phyloP scores from a whole-genome alignment of 805 yeast species.

The Candida ovalis region DNA sequence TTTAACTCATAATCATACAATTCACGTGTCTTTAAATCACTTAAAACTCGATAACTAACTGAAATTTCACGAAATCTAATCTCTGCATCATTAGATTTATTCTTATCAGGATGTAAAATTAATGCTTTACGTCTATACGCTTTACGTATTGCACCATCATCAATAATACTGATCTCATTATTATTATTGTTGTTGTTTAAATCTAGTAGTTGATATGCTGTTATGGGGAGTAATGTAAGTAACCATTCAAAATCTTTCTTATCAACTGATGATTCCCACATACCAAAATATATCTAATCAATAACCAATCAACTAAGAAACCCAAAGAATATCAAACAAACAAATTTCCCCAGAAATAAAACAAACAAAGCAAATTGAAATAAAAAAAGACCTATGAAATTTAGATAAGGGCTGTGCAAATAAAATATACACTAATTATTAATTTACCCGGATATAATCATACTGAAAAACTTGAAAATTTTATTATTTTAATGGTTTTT shows the following conservation, averaged over 20 bases:
- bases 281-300: background rate
- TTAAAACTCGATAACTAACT: conserved; percentile 25
- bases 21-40: conserved; percentile 12
- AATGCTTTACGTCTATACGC: conserved; percentile 32
- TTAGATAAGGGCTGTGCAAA: no score
- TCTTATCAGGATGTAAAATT: conserved; percentile 34
- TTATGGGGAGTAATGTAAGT: conserved; percentile 6
- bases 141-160: conserved; percentile 17
- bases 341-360: no score
- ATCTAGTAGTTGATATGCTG: conserved; percentile 16
- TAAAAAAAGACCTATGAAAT: no score
- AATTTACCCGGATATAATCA: no score
- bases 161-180: background rate
- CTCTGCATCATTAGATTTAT: conserved; percentile 25
- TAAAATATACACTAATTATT: no score
- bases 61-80: conserved; percentile 26
- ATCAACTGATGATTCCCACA: conserved; percentile 6
- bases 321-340: no score
- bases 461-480: no score
- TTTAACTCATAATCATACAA: conserved; percentile 20
- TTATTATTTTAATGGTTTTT: no score
- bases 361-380: no score
- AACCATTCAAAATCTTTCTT: conserved; percentile 20
- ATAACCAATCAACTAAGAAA: no score
- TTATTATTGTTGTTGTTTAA: background rate